Evolutionary conservation across 2,329 filamentous ascomycete genomes (phyloP).

Genomic region (Aspergillus candidus): DNA sequence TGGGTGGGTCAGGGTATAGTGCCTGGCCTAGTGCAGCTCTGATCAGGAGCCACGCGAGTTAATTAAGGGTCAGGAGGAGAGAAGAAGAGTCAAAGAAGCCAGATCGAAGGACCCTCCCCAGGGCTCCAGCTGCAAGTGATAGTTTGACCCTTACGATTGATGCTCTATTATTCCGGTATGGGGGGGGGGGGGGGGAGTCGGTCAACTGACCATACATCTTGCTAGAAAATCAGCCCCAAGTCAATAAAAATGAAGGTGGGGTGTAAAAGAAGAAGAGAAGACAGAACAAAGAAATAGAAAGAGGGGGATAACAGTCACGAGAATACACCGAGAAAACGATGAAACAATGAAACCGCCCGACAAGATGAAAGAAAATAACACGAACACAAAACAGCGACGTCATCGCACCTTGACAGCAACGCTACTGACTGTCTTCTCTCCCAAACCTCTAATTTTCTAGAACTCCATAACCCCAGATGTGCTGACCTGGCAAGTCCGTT

Average conservation of each 20-base stretch:
- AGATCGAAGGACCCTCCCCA: background rate
- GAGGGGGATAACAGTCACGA: background rate
- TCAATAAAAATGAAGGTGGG: background rate
- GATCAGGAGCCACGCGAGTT: slow-evolving; percentile 21
- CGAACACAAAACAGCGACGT: slow-evolving; percentile 10
- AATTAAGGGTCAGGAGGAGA: slow-evolving; percentile 10
- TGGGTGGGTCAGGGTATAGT: slow-evolving; percentile 12
- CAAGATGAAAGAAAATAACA: too few relatives aligned
- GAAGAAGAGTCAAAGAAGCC: slow-evolving; percentile 12
- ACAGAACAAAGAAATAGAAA: too few relatives aligned
- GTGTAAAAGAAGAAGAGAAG: background rate
- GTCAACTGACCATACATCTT: too few relatives aligned
- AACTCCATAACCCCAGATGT: too few relatives aligned
- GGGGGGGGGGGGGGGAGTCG: too few relatives aligned
- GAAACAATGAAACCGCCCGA: background rate
- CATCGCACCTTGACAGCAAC: slow-evolving; percentile 13
- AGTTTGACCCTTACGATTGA: slow-evolving; percentile 10
- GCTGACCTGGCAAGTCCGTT: too few relatives aligned
- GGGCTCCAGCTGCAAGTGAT: slow-evolving; percentile 12
- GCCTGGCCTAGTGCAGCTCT: slow-evolving; percentile 15
- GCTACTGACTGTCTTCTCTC: background rate
- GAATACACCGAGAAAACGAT: slow-evolving; percentile 4
- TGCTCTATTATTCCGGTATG: background rate
- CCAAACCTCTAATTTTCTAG: background rate
- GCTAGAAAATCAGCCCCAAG: too few relatives aligned